Evolutionary conservation across 1,284 basidiomycete genomes (phyloP), one percentile per base, ranked within the genome.

Genomic region (Pyrrhoderma lamaoense): DNA sequence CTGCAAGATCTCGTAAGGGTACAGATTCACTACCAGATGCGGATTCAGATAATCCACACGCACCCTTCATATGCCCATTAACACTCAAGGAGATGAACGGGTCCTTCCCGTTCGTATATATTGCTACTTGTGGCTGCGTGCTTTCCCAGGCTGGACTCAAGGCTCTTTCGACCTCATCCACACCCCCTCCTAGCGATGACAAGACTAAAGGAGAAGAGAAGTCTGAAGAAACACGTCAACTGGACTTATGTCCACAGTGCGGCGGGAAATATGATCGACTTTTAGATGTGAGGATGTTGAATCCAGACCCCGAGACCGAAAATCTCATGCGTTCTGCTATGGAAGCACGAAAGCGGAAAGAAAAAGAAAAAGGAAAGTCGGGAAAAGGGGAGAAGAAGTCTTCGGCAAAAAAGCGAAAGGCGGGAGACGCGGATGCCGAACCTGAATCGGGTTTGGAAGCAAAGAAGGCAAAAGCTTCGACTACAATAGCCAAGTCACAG

Each of bases 31-130:
- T 75, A 3, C 55, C 67, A 2, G 34, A 19, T 14, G 50, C 70
- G 9, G 58, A 68, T 1, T 60, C 67, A 14, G 60, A 73, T 35
- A 57, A 61, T 14, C 77, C 80, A 36, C 70, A 71, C 2, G 76
- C 85, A 0, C 77, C 77, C 38, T 96, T 92, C 60, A 80, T 92
- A 50, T 97, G 93, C 69, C 90, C 93, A 1, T 74, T 96, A 45
- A 90, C 85, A 2, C 70, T 92, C 58, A 90, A 91, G 64, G 93
- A 95, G 69, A 95, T 96, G 91, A 91, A 89, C 56, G 93, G 93
- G n/a, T 65, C 70, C 0, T 78, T 88, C 48, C 89, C 90, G 0
- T 96, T 96, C 65, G 80, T 92, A 51, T 94, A 92, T 63, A 68
- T 95, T 57, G 71, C 74, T n/a, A 69, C 82, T 0, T 96, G 93